These are phyloP conservation scores for Microdochium paspali DNA, from an alignment of 2,329 filamentous ascomycete species.

Conservation along the genomic window DNA sequence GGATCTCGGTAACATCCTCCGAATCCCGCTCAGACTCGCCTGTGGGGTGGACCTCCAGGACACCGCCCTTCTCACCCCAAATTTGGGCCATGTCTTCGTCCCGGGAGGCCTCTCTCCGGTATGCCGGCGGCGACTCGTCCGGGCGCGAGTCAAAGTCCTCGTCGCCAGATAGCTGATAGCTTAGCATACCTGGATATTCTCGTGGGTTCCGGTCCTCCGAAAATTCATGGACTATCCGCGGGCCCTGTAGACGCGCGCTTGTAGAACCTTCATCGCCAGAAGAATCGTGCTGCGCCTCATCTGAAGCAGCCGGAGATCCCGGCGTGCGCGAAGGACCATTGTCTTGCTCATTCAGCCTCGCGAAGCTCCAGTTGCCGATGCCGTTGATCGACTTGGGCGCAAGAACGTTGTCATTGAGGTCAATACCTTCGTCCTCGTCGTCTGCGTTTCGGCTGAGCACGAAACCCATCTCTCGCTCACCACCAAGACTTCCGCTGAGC, in stretches of 20 bases:
- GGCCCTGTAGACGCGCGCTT: slow-evolving; percentile 16
- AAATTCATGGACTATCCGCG: slow-evolving; percentile 11
- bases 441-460: slow-evolving; percentile 8
- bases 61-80: slow-evolving; percentile 24
- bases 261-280: slow-evolving; percentile 20
- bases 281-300: slow-evolving; percentile 26
- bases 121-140: slow-evolving; percentile 8
- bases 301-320: slow-evolving; percentile 16
- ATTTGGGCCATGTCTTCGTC: slow-evolving; percentile 21
- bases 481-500: slow-evolving; percentile 49
- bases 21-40: slow-evolving; percentile 25
- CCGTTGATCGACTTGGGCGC: slow-evolving; percentile 15
- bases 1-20: slow-evolving; percentile 40
- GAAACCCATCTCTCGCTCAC: slow-evolving; percentile 15
- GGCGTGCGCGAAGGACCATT: slow-evolving; percentile 14
- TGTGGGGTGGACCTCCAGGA: slow-evolving; percentile 29
- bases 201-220: slow-evolving; percentile 4
- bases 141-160: slow-evolving; percentile 10
- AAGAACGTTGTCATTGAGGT: slow-evolving; percentile 24
- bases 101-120: slow-evolving; percentile 7
- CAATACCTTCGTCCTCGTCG: slow-evolving; percentile 33
- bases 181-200: background rate
- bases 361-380: slow-evolving; percentile 35
- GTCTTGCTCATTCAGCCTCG: slow-evolving; percentile 19
- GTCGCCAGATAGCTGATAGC: slow-evolving; percentile 1